These are phyloP conservation scores for Agapanthus africanus DNA, from an alignment of 106 monocot species.

Conservation along the genomic window DNA sequence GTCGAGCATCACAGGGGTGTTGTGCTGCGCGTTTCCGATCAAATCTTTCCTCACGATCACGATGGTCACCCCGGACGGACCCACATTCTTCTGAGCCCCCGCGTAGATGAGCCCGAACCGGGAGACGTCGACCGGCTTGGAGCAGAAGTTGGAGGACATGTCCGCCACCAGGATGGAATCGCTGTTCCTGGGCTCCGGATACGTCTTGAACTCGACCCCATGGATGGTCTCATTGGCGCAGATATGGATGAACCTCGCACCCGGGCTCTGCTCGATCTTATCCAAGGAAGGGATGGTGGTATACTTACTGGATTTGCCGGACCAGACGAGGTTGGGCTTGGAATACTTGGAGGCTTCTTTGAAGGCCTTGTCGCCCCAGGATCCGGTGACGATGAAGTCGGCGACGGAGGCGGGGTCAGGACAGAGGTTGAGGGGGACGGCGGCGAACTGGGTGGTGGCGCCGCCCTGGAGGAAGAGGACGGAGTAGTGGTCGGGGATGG, in stretches of 20 bases:
- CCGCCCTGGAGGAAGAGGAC: slow-evolving; percentile 94
- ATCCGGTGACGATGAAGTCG: slow-evolving; percentile 86
- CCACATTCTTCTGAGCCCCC: slow-evolving; percentile 98
- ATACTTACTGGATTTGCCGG: slow-evolving; percentile 82
- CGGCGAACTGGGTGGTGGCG: slow-evolving; percentile 95
- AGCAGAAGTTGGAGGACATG: slow-evolving; percentile 99
- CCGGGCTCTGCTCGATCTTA: slow-evolving; percentile 41
- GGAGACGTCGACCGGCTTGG: slow-evolving; percentile 94
- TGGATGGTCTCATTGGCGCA: slow-evolving; percentile 98
- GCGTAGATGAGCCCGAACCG: slow-evolving; percentile 90
- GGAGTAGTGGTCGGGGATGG: slow-evolving; percentile 60
- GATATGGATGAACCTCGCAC: slow-evolving; percentile 77
- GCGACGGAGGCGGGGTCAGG: slow-evolving; percentile 22
- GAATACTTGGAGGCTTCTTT: slow-evolving; percentile 84
- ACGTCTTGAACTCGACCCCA: slow-evolving; percentile 92
- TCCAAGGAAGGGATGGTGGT: slow-evolving; percentile 67
- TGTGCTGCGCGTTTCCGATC: slow-evolving; percentile 59
- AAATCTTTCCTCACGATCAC: slow-evolving; percentile 82
- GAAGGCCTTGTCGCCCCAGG: slow-evolving; percentile 95
- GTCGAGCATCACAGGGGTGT: slow-evolving; percentile 96
- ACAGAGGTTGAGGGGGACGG: slow-evolving; percentile 80
- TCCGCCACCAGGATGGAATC: slow-evolving; percentile 82
- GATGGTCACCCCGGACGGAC: slow-evolving; percentile 87
- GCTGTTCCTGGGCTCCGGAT: slow-evolving; percentile 45
- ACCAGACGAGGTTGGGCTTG: slow-evolving; percentile 58